Evolutionary conservation across 768 basidiomycete genomes (phyloP), one percentile per base, ranked within the genome.

Genomic region (Serendipita vermifera): DNA sequence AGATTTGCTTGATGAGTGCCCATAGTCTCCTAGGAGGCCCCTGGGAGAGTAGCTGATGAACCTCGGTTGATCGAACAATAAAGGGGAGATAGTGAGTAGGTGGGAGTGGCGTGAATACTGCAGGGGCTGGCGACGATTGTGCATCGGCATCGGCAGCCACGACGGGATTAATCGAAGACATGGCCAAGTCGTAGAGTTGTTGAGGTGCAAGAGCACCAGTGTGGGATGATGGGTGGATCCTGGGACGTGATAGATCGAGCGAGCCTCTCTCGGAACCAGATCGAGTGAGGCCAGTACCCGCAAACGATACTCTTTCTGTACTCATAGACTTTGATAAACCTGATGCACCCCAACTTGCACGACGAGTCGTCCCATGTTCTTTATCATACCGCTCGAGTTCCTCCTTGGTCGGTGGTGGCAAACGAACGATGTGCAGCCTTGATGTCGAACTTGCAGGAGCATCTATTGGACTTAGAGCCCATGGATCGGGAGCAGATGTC

Each of bases 41-140:
- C 11, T 70, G 74, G 20, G 75, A 72, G 57, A 92, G 77, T 27
- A 96, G 75, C 6, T 77, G 70, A 3, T 75, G 60, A 1, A 93
- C 88, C 64, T 96, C 91, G 0, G 72, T 68, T 0, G 87, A 77
- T 17, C 91, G 81, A 60, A 93, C 83, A 59, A 93, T 75, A 69
- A 91, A 96, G 1, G 91, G 91, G 13, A 96, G 78, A 61, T 81
- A 83, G 29, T 87, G 78, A 58, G 87, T 81, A 20, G 80, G 79
- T 3, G 85, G 84, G 1, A 91, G 75, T 0, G 79, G 80, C 0
- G 84, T 85, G 64, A 89, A 89, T 1, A 79, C 79, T 2, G 80
- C 77, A 3, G 78, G 78, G 0, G 72, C 1, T 57, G 46, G 38
- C 61, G 33, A 57, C 59, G 46, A 51, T 43, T 62, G 55, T 56